phyloP scores from a whole-genome alignment of 2,329 filamentous ascomycete genomes.

The Cladobotryum protrusum region DNA sequence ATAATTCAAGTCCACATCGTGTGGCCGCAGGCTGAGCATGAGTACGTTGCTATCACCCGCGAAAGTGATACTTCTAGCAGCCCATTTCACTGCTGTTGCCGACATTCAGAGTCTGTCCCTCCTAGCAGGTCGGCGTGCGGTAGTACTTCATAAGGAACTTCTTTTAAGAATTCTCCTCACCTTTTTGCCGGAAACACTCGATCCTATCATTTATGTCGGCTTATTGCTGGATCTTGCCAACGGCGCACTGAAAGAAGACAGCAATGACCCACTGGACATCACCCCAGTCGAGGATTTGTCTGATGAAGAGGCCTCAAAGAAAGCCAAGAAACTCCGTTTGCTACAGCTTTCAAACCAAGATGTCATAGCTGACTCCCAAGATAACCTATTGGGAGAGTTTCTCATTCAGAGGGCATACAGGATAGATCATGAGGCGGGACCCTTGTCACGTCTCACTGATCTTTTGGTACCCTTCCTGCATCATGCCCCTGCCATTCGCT shows the following conservation, averaged over 20 bases:
- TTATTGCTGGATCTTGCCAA: conserved; percentile 54
- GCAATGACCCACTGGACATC: conserved; percentile 45
- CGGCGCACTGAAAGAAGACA: conserved; percentile 36
- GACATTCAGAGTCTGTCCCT: conserved; percentile 57
- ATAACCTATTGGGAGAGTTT: conserved; percentile 57
- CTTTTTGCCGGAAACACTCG: conserved; percentile 66
- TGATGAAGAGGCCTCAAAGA: conserved; percentile 58
- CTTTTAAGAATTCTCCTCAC: conserved; percentile 68
- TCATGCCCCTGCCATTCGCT: conserved; percentile 53
- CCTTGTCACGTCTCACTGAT: conserved; percentile 61
- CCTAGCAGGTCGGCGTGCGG: conserved; percentile 50
- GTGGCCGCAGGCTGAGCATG: conserved; percentile 15
- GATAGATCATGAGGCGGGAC: conserved; percentile 66
- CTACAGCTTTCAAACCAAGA: conserved; percentile 49
- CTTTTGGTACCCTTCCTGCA: conserved; percentile 63
- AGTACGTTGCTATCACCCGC: conserved; percentile 49
- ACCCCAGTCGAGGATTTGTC: conserved; percentile 51
- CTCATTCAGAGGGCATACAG: conserved; percentile 61
- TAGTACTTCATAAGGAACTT: conserved; percentile 57
- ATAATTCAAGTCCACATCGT: conserved; percentile 3
- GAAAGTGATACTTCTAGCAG: conserved; percentile 67
- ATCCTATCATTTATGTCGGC: conserved; percentile 55
- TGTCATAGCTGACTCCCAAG: conserved; percentile 39
- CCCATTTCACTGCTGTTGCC: conserved; percentile 59
- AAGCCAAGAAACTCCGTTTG: conserved; percentile 57